Evolutionary conservation across 352 stramenopile genomes (phyloP).

Genomic region (Phytophthora megakarya): DNA sequence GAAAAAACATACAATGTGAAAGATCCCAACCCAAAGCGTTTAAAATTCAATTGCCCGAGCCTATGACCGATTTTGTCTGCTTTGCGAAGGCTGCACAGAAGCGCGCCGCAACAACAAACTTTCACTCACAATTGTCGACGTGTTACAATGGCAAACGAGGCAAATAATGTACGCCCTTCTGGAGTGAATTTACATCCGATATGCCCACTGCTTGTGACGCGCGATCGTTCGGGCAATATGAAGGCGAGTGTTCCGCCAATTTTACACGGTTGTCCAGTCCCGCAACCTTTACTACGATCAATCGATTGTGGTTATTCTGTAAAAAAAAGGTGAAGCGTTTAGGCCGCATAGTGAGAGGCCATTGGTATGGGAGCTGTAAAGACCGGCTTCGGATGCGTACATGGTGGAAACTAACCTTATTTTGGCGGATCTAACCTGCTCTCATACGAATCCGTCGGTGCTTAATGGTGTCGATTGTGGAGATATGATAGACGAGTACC

Average conservation of each 20-base stretch:
- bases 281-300: no score
- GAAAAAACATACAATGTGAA: no score
- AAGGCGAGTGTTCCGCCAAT: background rate
- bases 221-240: background rate
- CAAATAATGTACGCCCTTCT: no score
- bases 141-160: no score
- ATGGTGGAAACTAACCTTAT: conserved; percentile 12
- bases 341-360: background rate
- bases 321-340: background rate
- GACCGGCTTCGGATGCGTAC: background rate
- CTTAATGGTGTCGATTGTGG: conserved; percentile 3
- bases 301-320: background rate
- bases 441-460: conserved; percentile 10
- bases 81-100: no score
- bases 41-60: no score
- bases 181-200: no score
- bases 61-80: no score
- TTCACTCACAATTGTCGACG: no score
- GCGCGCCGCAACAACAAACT: no score
- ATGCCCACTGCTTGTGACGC: no score
- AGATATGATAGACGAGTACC: conserved; percentile 11
- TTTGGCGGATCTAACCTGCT: background rate
- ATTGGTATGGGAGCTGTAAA: conserved; percentile 1
- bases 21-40: no score
- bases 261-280: background rate